Base-by-base conservation (phyloP, 2,329 filamentous ascomycete species). In the Chaetomiaceae sp. region DNA sequence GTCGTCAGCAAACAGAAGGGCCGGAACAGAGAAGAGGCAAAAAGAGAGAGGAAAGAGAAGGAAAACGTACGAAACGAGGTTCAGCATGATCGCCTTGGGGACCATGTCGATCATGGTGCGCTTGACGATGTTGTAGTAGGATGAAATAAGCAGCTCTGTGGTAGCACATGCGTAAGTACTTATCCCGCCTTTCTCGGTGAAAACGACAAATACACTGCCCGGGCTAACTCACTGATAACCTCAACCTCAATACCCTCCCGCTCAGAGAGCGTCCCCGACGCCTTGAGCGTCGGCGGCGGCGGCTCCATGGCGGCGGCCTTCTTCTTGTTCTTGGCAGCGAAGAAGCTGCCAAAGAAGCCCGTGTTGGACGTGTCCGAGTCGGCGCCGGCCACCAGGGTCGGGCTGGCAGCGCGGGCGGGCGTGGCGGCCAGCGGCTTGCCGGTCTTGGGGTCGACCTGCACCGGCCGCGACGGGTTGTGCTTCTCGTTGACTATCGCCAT, bases 61-160 rank as follows among this genome's bases (percentile, higher is more conserved):
- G 12, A 22, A 22, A 14, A 83, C 88, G 66, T 81, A 95, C 86
- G 91, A 84, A 42, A 98, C 93, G 37, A 98, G 84, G 59, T 79
- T 96, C 57, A 97, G 78, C 93, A 98, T 98, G 64, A 98, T 94
- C 33, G 93, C 93, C 73, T 98, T 98, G 57, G 93, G 93, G 6
- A 98, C 93, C 93, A 98, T 98, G 63, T 98, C 93, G 56, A 97
- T 96, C 89, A 98, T 94, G 51, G 94, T 98, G 58, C 93, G 79
- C 74, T 89, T 88, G 56, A 96, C 90, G 64, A 98, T 98, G 70
- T 95, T 96, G 72, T 87, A 98, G 75, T 98, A 98, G 0, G 89
- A 96, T 47, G 83, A 86, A 63, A 98, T 98, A 48, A 98, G 76
- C 54, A 98, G 81, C 72, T 98, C 87, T 93, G 62, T 27, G 19